These are phyloP conservation scores for Amanita pallidorosea DNA, from an alignment of 768 basidiomycete genomes.

Conservation along the genomic window DNA sequence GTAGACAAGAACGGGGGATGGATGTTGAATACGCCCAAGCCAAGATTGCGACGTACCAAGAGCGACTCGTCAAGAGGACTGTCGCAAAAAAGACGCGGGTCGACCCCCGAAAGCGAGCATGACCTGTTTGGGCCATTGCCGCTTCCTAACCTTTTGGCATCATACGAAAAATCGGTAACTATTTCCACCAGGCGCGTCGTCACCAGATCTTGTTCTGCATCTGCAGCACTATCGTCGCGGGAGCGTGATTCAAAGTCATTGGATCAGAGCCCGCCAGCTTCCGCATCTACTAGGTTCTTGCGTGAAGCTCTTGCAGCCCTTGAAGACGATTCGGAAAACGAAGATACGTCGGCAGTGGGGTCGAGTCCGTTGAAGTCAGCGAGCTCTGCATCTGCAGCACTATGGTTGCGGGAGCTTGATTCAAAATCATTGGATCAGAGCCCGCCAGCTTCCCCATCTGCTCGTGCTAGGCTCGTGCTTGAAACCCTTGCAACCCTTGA, in stretches of 20 bases:
- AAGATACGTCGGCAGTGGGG: not conserved
- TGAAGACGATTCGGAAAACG: conserved; percentile 1
- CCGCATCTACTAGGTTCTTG: not conserved
- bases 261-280: not conserved
- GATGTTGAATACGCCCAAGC: not conserved
- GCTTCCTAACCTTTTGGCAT: not conserved
- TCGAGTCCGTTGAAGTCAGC: not conserved
- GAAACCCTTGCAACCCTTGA: not conserved
- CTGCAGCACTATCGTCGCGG: not conserved
- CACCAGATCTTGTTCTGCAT: not conserved
- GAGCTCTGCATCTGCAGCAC: too few species aligned
- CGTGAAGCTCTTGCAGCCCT: not conserved
- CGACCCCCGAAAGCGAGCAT: not conserved
- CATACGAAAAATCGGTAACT: not conserved
- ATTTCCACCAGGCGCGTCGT: not conserved
- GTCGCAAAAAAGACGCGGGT: not conserved
- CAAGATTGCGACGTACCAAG: not conserved
- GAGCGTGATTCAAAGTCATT: not conserved
- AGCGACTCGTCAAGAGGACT: not conserved
- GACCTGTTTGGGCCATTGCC: not conserved
- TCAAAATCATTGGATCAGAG: not conserved
- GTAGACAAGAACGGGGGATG: not conserved
- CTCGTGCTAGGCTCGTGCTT: not conserved
- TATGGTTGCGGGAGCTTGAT: not conserved
- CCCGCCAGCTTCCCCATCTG: not conserved